phyloP scores from a whole-genome alignment of 257 asterid genomes.

The Phtheirospermum japonicum region DNA sequence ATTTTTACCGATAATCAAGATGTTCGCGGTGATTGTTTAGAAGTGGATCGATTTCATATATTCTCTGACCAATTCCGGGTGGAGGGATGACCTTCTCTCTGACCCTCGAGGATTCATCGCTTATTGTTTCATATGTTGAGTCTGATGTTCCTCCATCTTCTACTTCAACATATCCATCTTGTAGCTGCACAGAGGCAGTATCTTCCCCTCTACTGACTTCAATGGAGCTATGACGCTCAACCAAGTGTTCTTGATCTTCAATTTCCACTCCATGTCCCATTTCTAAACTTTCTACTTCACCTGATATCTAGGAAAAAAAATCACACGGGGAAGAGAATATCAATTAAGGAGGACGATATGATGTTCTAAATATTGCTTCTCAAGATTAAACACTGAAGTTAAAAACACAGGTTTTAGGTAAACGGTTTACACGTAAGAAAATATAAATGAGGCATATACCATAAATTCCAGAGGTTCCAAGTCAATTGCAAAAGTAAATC shows the following conservation, averaged over 20 bases:
- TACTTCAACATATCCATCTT: constrained; percentile 35
- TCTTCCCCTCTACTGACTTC: constrained; percentile 35
- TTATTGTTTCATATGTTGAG: constrained; percentile 38
- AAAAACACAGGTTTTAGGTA: neutral
- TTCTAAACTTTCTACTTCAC: constrained; percentile 40
- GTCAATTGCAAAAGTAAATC: no score
- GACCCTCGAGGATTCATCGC: constrained; percentile 54
- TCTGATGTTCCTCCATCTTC: constrained; percentile 35
- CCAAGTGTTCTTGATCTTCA: constrained; percentile 32
- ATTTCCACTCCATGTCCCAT: constrained; percentile 34
- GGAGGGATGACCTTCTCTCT: constrained; percentile 59
- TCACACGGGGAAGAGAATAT: constrained; percentile 22
- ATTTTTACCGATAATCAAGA: constrained; percentile 79
- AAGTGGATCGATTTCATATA: constrained; percentile 88
- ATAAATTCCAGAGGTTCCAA: no score
- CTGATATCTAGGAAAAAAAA: constrained; percentile 48
- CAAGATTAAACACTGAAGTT: constrained; percentile 3
- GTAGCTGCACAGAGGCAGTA: constrained; percentile 28
- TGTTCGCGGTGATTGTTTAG: constrained; percentile 59
- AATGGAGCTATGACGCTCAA: constrained; percentile 30
- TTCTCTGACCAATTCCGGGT: constrained; percentile 81
- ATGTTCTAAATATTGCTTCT: constrained; percentile 15
- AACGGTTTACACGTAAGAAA: no score
- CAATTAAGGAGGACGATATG: constrained; percentile 24
- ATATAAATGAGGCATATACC: no score